These are phyloP conservation scores for Herpetospermum pedunculosum DNA, from an alignment of 306 rosid species.

Conservation along the genomic window DNA sequence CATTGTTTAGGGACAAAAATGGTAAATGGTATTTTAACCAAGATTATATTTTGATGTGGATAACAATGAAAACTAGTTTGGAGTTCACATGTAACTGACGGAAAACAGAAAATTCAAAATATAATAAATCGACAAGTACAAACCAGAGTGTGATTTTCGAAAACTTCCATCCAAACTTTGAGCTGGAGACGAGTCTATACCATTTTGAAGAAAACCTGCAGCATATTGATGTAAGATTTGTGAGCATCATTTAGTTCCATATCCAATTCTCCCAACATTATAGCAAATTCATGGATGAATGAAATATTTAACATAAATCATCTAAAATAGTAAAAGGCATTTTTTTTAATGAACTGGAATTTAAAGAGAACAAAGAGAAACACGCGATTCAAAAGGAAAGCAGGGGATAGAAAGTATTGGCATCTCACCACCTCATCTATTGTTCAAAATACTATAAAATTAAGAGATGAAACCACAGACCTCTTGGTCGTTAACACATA, in stretches of 20 bases:
- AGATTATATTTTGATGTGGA: too few relatives aligned
- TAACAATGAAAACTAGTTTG: background rate
- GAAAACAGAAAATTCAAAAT: background rate
- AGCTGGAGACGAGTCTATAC: slow-evolving; percentile 53
- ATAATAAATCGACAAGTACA: slow-evolving; percentile 13
- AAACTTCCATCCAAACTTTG: slow-evolving; percentile 72
- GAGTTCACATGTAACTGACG: background rate
- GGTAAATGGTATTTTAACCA: background rate
- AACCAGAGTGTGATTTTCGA: slow-evolving; percentile 65
- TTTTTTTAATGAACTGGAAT: background rate
- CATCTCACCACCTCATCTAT: background rate
- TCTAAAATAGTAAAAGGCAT: background rate
- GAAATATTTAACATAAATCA: background rate
- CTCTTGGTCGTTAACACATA: too few relatives aligned
- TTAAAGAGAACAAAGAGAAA: background rate
- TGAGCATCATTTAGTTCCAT: background rate
- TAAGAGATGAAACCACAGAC: background rate
- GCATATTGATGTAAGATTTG: slow-evolving; percentile 8
- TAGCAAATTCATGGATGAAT: background rate
- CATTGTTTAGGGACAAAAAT: background rate
- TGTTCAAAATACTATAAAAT: background rate
- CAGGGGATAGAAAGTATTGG: background rate
- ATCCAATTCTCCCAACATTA: background rate
- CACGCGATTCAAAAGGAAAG: background rate
- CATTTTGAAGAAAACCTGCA: slow-evolving; percentile 66